Evolutionary conservation across 306 rosid species (phyloP).

Genomic region (Macrotyloma uniflorum): DNA sequence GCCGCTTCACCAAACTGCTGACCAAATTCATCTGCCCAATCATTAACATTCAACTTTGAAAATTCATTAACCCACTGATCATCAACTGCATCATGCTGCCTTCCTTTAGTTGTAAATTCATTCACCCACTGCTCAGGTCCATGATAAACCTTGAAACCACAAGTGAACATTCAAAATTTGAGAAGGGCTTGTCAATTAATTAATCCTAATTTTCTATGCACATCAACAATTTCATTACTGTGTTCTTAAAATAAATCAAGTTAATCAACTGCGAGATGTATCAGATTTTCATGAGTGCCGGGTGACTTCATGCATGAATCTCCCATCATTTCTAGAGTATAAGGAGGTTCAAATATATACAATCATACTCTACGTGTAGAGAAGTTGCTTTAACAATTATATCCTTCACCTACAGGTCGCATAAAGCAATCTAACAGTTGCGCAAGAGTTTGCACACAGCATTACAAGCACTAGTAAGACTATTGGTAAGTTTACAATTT

Average conservation of each 20-base stretch:
- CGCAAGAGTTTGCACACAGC: neutral
- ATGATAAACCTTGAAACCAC: slow-evolving; percentile 60
- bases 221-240: slow-evolving; percentile 25
- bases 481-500: neutral
- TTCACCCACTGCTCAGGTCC: slow-evolving; percentile 80
- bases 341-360: slow-evolving; percentile 18
- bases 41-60: slow-evolving; percentile 82
- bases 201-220: neutral
- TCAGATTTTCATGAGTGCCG: slow-evolving; percentile 23
- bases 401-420: slow-evolving; percentile 10
- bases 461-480: neutral
- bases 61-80: slow-evolving; percentile 93
- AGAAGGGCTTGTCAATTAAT: slow-evolving; percentile 5
- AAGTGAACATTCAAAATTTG: slow-evolving; percentile 36
- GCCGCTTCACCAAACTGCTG: slow-evolving; percentile 80
- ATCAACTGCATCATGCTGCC: slow-evolving; percentile 54
- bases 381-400: neutral
- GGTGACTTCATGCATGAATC: neutral
- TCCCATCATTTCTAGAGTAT: neutral
- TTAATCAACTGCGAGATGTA: neutral
- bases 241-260: neutral
- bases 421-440: neutral
- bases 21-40: slow-evolving; percentile 95
- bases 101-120: slow-evolving; percentile 66
- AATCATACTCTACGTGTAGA: neutral